These are phyloP conservation scores for Neopestalotiopsis clavispora DNA, from an alignment of 2,329 filamentous ascomycete genomes.

Conservation along the genomic window DNA sequence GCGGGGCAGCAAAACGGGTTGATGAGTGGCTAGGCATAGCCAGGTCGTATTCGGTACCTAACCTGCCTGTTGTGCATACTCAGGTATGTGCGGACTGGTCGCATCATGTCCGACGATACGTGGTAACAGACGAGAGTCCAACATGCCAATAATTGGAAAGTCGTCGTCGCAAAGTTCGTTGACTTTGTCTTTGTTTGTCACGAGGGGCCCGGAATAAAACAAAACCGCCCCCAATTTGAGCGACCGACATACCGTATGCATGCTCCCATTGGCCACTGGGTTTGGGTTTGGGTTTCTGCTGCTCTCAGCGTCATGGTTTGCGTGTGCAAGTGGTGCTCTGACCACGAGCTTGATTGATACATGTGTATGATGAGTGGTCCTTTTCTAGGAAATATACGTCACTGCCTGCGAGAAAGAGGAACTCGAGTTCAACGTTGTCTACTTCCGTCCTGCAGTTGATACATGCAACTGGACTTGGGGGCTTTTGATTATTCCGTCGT, in stretches of 20 bases:
- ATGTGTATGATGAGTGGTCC: not conserved
- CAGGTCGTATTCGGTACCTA: not conserved
- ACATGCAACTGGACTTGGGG: not conserved
- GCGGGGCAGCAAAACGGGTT: too few species aligned
- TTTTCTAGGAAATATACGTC: not conserved
- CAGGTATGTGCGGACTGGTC: not conserved
- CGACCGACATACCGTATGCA: not conserved
- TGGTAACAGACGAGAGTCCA: not conserved
- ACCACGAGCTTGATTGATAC: slow-evolving; percentile 1
- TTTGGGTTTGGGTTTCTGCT: not conserved
- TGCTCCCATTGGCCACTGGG: not conserved
- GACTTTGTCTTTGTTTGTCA: not conserved
- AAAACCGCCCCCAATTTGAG: not conserved
- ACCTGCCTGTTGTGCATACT: not conserved
- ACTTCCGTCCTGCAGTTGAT: not conserved
- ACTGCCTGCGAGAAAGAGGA: not conserved
- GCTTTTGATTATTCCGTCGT: not conserved
- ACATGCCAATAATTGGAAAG: not conserved
- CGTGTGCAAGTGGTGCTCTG: slow-evolving; percentile 1
- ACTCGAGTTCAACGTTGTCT: not conserved
- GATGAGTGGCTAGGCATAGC: not conserved
- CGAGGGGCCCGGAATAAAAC: not conserved
- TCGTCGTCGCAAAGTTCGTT: not conserved
- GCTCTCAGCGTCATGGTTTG: not conserved
- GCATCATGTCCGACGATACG: not conserved